Base-by-base conservation (phyloP, 2,329 filamentous ascomycete genomes). In the Ascochyta pisi region DNA sequence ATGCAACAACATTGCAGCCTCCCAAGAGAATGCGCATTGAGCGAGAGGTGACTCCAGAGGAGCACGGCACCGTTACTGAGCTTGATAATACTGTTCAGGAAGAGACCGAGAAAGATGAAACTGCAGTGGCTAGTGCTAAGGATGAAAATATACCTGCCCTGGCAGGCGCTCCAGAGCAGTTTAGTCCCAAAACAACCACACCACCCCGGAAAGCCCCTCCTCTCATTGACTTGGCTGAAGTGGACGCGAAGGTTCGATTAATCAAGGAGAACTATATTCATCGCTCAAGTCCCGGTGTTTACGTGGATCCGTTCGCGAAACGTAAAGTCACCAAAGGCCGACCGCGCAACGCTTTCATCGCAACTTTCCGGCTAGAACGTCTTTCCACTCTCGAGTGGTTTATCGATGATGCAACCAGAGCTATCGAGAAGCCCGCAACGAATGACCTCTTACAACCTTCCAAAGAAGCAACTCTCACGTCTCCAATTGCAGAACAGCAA, bases 291-390 rank as follows among this genome's bases (percentile, higher is more conserved):
- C 71, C 77, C 33, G 78, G 78, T 0, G 49, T 81, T 0, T 80
- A 79, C 56, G 66, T 81, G 48, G 76, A 82, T 54, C 78, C 78
- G n/a, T 77, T 76, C 23, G 77, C 77, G 15, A 78, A 76, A n/a
- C 66, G 53, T 41, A 73, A 62, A 54, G 64, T 64, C 57, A 62
- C 37, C 23, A 66, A 69, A 37, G 80, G 80, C 23, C 72, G 79
- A 26, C 79, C 78, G 8, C 69, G 68, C 15, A 80, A 77, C 51
- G 74, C 76, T 8, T 66, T 77, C 22, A 75, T 82, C 26, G 76
- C 73, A 6, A 76, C 79, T 1, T 71, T 82, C 62, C 80, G 76
- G 51, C 72, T 72, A 13, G 40, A 59, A 15, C 58, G 64, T 6
- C 62, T 82, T 9, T 61, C 63, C 19, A 60, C 70, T 6, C 45